Conservation (phyloP, 352 stramenopile species). For the Paralagenidium karlingii region DNA sequence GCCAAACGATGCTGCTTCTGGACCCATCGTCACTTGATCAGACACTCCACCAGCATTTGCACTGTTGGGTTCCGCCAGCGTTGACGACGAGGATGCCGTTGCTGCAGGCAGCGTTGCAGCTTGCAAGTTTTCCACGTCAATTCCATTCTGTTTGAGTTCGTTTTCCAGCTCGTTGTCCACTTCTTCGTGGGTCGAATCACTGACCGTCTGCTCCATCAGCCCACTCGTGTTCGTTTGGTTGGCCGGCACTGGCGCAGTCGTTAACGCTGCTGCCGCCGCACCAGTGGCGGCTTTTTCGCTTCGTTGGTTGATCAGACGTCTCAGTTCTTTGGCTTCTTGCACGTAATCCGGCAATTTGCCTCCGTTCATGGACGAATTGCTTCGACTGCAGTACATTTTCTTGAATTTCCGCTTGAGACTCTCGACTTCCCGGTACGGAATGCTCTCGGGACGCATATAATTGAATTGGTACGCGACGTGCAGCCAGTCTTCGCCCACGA, state of each 20-base stretch:
- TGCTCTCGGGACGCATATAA: slow-evolving; percentile 40
- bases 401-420: slow-evolving; percentile 62
- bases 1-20: too few relatives aligned
- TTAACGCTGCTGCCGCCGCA: too few relatives aligned
- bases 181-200: slow-evolving; percentile 22
- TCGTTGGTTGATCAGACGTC: slow-evolving; percentile 27
- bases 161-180: too few relatives aligned
- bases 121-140: too few relatives aligned
- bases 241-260: too few relatives aligned
- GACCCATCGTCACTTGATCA: too few relatives aligned
- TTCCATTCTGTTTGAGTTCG: too few relatives aligned
- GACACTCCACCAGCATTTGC: too few relatives aligned
- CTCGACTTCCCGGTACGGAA: slow-evolving; percentile 46
- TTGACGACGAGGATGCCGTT: too few relatives aligned
- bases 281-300: slow-evolving; percentile 18
- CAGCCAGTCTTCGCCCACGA: slow-evolving; percentile 38
- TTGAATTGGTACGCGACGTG: slow-evolving; percentile 57
- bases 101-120: too few relatives aligned
- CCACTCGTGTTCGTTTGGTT: slow-evolving; percentile 7
- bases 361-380: slow-evolving; percentile 2
- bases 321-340: slow-evolving; percentile 34
- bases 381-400: slow-evolving; percentile 47
- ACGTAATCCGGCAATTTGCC: slow-evolving; percentile 28
- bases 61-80: too few relatives aligned
- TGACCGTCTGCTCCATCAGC: slow-evolving; percentile 10